Conservation (phyloP, 768 basidiomycete species). For the Hemileccinum rubropunctum region DNA sequence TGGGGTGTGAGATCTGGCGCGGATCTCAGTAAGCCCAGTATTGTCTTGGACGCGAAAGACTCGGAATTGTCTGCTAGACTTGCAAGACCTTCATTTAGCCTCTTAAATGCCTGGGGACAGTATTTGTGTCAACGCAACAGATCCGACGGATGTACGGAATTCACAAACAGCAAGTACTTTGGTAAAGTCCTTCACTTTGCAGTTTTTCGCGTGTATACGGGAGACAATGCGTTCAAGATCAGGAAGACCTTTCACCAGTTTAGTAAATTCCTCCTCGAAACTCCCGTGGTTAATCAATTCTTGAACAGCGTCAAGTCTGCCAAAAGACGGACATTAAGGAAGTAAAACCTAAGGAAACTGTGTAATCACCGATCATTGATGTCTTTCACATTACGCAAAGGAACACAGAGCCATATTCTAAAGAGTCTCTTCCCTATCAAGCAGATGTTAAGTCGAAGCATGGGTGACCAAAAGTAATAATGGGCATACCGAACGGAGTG, state of each 20-base stretch:
- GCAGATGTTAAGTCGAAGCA: conserved; percentile 8
- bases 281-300: conserved; percentile 80
- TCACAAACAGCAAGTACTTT: conserved; percentile 69
- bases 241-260: conserved; percentile 77
- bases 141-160: neutral
- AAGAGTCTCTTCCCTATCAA: conserved; percentile 87
- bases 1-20: conserved; percentile 78
- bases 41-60: conserved; percentile 72
- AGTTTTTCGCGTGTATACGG: conserved; percentile 90
- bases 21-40: conserved; percentile 69
- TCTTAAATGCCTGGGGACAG: conserved; percentile 65
- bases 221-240: conserved; percentile 94
- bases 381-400: conserved; percentile 72
- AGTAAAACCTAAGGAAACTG: conserved; percentile 9
- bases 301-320: conserved; percentile 89
- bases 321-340: conserved; percentile 16
- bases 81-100: conserved; percentile 63
- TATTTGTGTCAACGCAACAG: conserved; percentile 2
- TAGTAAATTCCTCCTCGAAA: conserved; percentile 74
- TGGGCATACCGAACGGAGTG: conserved; percentile 78
- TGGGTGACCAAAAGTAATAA: conserved; percentile 6
- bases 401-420: conserved; percentile 95
- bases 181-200: conserved; percentile 83
- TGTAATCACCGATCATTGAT: conserved; percentile 80
- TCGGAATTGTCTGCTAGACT: conserved; percentile 63